Evolutionary conservation across 176 grass and related monocot species (phyloP).

Genomic region (Urochloa ruziziensis): DNA sequence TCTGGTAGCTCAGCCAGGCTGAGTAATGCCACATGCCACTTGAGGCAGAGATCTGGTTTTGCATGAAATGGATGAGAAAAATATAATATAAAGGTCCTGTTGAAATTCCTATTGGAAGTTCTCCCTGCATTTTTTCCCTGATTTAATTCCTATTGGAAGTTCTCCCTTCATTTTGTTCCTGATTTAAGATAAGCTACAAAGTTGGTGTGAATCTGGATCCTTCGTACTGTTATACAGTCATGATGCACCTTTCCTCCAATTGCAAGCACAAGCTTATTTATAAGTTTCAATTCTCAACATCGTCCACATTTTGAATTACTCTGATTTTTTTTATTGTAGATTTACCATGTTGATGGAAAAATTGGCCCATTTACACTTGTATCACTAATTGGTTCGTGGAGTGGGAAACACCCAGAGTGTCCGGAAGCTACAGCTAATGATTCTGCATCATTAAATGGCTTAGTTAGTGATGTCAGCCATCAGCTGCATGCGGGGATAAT

Average conservation of each 20-base stretch:
- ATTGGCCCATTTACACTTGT: constrained; percentile 81
- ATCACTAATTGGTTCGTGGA: constrained; percentile 76
- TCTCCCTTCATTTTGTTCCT: no score
- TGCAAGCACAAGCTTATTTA: background rate
- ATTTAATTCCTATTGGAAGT: no score
- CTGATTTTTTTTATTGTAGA: constrained; percentile 45
- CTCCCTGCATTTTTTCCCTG: background rate
- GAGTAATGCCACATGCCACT: background rate
- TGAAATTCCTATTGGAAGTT: background rate
- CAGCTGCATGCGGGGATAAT: constrained; percentile 85
- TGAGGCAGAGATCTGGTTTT: background rate
- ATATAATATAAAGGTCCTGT: background rate
- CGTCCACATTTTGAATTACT: constrained; percentile 11
- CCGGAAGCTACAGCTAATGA: constrained; percentile 40
- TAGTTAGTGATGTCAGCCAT: constrained; percentile 57
- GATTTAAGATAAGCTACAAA: constrained; percentile 5
- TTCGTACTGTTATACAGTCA: background rate
- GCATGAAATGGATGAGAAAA: constrained; percentile 1
- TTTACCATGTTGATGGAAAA: constrained; percentile 78
- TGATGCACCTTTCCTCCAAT: background rate
- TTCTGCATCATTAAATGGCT: constrained; percentile 32
- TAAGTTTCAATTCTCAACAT: constrained; percentile 4
- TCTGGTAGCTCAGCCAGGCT: background rate
- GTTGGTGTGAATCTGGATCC: background rate
- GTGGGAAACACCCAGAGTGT: constrained; percentile 43